Conservation (phyloP, 306 rosid genomes). For the Gynostemma pentaphyllum region DNA sequence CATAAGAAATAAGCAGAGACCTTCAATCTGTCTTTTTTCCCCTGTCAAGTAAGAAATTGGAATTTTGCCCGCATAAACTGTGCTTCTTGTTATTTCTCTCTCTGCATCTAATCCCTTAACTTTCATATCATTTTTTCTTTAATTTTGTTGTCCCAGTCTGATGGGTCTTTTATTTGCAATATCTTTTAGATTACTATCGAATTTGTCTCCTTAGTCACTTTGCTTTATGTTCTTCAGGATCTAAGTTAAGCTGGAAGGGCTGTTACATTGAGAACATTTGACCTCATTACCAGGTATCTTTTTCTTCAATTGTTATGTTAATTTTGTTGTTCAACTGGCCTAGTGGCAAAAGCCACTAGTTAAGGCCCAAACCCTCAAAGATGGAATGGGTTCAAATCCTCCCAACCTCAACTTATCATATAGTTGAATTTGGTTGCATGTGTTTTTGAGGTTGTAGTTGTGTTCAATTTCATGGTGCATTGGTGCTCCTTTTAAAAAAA, state of each 20-base stretch:
- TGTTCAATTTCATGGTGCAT: not conserved
- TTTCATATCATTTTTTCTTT: not conserved
- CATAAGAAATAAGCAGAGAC: too few relatives aligned
- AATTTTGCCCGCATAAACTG: not conserved
- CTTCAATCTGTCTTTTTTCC: not conserved
- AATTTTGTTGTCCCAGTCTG: not conserved
- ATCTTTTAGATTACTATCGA: not conserved
- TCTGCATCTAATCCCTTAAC: not conserved
- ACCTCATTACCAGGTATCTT: not conserved
- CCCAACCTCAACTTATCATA: not conserved
- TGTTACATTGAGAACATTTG: not conserved
- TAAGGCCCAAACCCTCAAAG: too few relatives aligned
- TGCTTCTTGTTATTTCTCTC: not conserved
- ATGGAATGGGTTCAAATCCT: too few relatives aligned
- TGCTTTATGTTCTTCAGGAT: slow-evolving; percentile 4
- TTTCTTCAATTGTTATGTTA: not conserved
- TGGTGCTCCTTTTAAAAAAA: too few relatives aligned
- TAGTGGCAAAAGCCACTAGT: too few relatives aligned
- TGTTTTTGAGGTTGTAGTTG: not conserved
- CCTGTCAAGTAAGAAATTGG: not conserved
- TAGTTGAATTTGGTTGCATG: not conserved
- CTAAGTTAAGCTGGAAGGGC: not conserved
- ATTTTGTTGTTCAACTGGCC: slow-evolving; percentile 1
- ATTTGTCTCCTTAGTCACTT: not conserved
- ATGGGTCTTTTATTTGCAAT: not conserved